phyloP scores from a whole-genome alignment of 2,329 filamentous ascomycete genomes.

The Kalaharituber pfeilii region DNA sequence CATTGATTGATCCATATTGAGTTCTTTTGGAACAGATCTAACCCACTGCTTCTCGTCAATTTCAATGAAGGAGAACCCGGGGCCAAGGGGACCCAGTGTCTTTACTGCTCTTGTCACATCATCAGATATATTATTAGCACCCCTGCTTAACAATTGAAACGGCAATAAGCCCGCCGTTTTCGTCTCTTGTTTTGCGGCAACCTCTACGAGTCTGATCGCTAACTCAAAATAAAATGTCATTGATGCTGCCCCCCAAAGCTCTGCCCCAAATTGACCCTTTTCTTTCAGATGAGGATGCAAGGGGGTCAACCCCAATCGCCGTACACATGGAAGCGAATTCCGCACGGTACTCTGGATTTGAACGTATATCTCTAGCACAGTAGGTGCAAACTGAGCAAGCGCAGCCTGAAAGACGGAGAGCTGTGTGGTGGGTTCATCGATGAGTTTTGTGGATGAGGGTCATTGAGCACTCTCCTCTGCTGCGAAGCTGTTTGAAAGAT shows the following conservation, averaged over 20 bases:
- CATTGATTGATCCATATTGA: slow-evolving; percentile 83
- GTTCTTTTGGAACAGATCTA: slow-evolving; percentile 79
- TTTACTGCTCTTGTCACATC: slow-evolving; percentile 80
- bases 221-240: slow-evolving; percentile 98
- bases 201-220: slow-evolving; percentile 84
- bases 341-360: slow-evolving; percentile 82
- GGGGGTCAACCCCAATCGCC: slow-evolving; percentile 86
- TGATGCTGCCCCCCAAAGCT: slow-evolving; percentile 75
- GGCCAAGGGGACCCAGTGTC: slow-evolving; percentile 70
- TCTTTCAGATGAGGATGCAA: slow-evolving; percentile 47
- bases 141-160: slow-evolving; percentile 63
- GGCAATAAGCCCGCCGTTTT: slow-evolving; percentile 85
- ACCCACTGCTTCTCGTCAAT: slow-evolving; percentile 79
- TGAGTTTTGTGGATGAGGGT: slow-evolving; percentile 73
- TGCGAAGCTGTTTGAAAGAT: too few relatives aligned
- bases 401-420: slow-evolving; percentile 90
- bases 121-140: slow-evolving; percentile 62
- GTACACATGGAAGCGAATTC: slow-evolving; percentile 98
- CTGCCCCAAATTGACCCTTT: slow-evolving; percentile 72
- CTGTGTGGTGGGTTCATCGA: slow-evolving; percentile 74
- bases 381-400: slow-evolving; percentile 85
- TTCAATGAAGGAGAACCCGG: slow-evolving; percentile 66
- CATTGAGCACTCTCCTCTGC: too few relatives aligned
- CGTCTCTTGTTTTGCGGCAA: slow-evolving; percentile 72
- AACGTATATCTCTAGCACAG: slow-evolving; percentile 93